phyloP scores from a whole-genome alignment of 768 basidiomycete genomes.

The Boletellus ananiceps region DNA sequence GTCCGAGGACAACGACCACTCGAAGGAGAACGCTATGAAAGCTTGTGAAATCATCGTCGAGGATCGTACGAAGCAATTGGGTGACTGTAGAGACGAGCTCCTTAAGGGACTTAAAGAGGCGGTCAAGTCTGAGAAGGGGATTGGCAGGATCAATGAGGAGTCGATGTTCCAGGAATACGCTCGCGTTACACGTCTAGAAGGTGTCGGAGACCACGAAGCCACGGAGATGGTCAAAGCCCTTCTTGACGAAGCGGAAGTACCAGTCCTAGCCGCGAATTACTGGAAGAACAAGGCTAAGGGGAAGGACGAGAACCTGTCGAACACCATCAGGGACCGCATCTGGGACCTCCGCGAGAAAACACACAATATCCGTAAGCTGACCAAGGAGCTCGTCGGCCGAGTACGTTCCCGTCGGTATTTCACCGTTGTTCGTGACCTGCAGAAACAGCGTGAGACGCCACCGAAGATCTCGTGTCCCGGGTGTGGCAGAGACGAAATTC shows the following conservation, averaged over 20 bases:
- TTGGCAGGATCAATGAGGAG: constrained; percentile 59
- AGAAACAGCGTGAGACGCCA: constrained; percentile 63
- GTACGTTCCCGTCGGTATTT: constrained; percentile 91
- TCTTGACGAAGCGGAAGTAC: constrained; percentile 56
- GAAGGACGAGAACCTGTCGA: constrained; percentile 52
- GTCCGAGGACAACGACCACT: constrained; percentile 40
- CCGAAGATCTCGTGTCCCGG: constrained; percentile 57
- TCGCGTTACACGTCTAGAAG: constrained; percentile 58
- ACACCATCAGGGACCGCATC: constrained; percentile 53
- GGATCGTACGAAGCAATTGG: constrained; percentile 74
- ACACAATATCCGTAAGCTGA: constrained; percentile 77
- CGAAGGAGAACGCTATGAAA: constrained; percentile 72
- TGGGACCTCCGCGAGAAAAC: constrained; percentile 87
- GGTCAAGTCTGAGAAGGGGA: constrained; percentile 61
- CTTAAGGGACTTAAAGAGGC: constrained; percentile 60
- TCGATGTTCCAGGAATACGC: constrained; percentile 79
- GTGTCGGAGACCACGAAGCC: constrained; percentile 74
- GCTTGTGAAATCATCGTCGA: constrained; percentile 90
- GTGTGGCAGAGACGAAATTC: constrained; percentile 53
- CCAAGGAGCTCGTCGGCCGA: constrained; percentile 86
- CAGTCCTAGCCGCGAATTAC: constrained; percentile 26
- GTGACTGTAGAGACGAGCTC: constrained; percentile 74
- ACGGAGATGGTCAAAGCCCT: constrained; percentile 55
- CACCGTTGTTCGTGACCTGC: constrained; percentile 83
- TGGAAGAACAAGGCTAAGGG: constrained; percentile 44